Evolutionary conservation across 2,329 filamentous ascomycete genomes (phyloP).

Genomic region (Cordyceps cateniannulata): DNA sequence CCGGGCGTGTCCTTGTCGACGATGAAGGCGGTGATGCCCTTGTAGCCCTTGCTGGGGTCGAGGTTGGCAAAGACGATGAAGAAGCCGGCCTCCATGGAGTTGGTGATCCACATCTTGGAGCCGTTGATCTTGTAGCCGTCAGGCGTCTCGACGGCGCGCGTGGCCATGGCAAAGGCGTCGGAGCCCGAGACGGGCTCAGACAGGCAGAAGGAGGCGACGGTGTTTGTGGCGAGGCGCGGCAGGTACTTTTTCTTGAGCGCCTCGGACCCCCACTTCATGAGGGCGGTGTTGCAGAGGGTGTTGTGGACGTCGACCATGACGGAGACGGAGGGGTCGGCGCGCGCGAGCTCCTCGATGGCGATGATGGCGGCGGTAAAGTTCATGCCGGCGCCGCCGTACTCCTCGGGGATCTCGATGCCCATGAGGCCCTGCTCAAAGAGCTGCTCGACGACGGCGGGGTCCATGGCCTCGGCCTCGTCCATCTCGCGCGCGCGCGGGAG

Average conservation of each 20-base stretch:
- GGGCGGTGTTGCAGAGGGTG: slow-evolving; percentile 89
- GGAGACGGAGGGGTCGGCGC: slow-evolving; percentile 89
- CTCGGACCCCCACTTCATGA: slow-evolving; percentile 76
- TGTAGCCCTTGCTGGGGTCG: slow-evolving; percentile 86
- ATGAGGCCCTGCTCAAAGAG: slow-evolving; percentile 97
- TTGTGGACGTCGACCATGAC: slow-evolving; percentile 98
- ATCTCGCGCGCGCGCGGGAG: slow-evolving; percentile 90
- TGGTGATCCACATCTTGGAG: slow-evolving; percentile 99
- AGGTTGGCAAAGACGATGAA: slow-evolving; percentile 99
- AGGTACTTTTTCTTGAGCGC: slow-evolving; percentile 79
- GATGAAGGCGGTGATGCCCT: slow-evolving; percentile 93
- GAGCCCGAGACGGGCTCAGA: slow-evolving; percentile 90
- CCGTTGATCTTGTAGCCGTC: slow-evolving; percentile 83
- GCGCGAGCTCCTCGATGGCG: slow-evolving; percentile 91
- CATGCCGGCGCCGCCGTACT: slow-evolving; percentile 95
- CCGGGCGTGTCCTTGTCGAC: slow-evolving; percentile 85
- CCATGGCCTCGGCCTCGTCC: slow-evolving; percentile 96
- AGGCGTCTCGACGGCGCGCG: slow-evolving; percentile 77
- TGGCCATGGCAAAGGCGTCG: slow-evolving; percentile 91
- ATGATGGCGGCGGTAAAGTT: slow-evolving; percentile 97
- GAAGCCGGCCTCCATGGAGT: slow-evolving; percentile 86
- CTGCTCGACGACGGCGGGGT: slow-evolving; percentile 78
- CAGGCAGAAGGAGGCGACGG: slow-evolving; percentile 86
- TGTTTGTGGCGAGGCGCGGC: slow-evolving; percentile 82
- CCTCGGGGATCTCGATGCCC: slow-evolving; percentile 95